Evolutionary conservation across 768 basidiomycete species (phyloP).

Genomic region (Kwoniella mangroviensis): DNA sequence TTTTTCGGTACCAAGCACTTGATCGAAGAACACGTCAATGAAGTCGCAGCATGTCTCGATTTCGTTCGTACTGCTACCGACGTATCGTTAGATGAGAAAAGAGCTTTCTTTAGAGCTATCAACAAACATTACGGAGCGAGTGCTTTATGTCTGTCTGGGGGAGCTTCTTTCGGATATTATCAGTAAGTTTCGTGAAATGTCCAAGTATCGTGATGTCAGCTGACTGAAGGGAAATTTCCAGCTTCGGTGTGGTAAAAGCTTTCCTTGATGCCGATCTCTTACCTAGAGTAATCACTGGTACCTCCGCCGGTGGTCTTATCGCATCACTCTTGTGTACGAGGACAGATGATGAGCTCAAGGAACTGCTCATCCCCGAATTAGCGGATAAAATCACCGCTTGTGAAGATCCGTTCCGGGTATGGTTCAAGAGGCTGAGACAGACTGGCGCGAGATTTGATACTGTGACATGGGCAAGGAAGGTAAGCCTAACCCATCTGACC

Average conservation of each 20-base stretch:
- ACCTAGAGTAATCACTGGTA: slow-evolving; percentile 91
- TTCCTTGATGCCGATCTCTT: slow-evolving; percentile 83
- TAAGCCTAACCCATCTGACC: no score
- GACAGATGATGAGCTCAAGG: slow-evolving; percentile 82
- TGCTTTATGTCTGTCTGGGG: slow-evolving; percentile 93
- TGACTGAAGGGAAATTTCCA: slow-evolving; percentile 58
- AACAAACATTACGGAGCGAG: slow-evolving; percentile 89
- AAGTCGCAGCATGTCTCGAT: slow-evolving; percentile 75
- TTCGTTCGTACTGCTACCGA: slow-evolving; percentile 76
- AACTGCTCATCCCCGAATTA: slow-evolving; percentile 77
- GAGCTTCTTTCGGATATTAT: slow-evolving; percentile 94
- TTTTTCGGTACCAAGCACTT: slow-evolving; percentile 88
- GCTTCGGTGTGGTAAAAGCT: slow-evolving; percentile 85
- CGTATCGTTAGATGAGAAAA: slow-evolving; percentile 83
- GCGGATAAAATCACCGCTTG: slow-evolving; percentile 72
- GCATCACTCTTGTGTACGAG: slow-evolving; percentile 76
- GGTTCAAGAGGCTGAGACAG: slow-evolving; percentile 67
- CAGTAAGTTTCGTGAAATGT: slow-evolving; percentile 47
- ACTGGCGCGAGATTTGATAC: slow-evolving; percentile 97
- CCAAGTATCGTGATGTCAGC: no score
- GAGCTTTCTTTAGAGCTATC: slow-evolving; percentile 83
- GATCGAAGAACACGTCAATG: slow-evolving; percentile 84
- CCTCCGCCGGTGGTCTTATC: slow-evolving; percentile 84
- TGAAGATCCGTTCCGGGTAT: slow-evolving; percentile 62
- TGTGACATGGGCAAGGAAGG: slow-evolving; percentile 86